These are phyloP conservation scores for Sphaceloma murrayae DNA, from an alignment of 2,329 filamentous ascomycete species.

Conservation along the genomic window DNA sequence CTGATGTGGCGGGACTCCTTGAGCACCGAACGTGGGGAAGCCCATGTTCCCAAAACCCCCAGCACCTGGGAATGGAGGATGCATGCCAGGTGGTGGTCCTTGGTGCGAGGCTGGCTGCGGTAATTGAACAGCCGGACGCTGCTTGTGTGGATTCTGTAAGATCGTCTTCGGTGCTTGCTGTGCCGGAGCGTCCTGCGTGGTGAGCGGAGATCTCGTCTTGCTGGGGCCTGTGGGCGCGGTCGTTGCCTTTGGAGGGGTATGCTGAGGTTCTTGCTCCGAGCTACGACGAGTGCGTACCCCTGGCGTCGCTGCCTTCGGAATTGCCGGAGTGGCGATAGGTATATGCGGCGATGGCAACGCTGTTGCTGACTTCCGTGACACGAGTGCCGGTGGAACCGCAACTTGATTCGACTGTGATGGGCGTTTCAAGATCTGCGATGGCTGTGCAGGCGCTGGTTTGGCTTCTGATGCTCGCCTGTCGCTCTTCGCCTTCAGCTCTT, in stretches of 20 bases:
- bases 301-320: constrained; percentile 75
- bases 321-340: constrained; percentile 64
- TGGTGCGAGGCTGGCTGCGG: constrained; percentile 48
- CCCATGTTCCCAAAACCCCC: constrained; percentile 43
- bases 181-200: constrained; percentile 48
- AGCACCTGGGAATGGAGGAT: constrained; percentile 42
- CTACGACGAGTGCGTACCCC: constrained; percentile 59
- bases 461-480: constrained; percentile 37
- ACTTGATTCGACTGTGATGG: constrained; percentile 50
- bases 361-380: constrained; percentile 43
- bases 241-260: constrained; percentile 60
- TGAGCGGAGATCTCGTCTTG: constrained; percentile 51
- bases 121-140: constrained; percentile 44
- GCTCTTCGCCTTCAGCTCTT: constrained; percentile 45
- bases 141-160: constrained; percentile 50
- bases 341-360: constrained; percentile 68
- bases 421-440: constrained; percentile 41
- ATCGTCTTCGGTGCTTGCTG: constrained; percentile 54
- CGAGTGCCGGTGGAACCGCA: constrained; percentile 45
- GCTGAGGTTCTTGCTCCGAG: constrained; percentile 67
- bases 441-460: constrained; percentile 31
- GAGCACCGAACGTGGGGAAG: constrained; percentile 36
- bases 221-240: constrained; percentile 39
- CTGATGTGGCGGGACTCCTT: constrained; percentile 46
- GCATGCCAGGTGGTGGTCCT: constrained; percentile 47